Base-by-base conservation (phyloP, 2,329 filamentous ascomycete genomes). In the Penicillium sp. region DNA sequence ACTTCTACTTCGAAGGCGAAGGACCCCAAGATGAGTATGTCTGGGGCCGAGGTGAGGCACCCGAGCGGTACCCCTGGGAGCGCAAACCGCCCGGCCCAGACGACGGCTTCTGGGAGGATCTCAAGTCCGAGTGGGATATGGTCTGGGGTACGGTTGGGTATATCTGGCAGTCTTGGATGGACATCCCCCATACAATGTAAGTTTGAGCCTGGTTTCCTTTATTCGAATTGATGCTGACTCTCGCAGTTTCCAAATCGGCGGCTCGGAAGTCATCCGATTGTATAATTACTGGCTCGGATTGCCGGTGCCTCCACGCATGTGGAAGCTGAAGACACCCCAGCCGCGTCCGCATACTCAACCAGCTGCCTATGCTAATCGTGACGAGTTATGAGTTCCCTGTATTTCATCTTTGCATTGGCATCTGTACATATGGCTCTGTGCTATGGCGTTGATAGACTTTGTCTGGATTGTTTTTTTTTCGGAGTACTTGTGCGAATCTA, bases 81-180 rank as follows among this genome's bases (percentile, higher is more conserved):
- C 56, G 67, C 36, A 65, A 65, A 9, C 60, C 60, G 8, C 62
- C 68, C 7, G 59, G 69, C 4, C 64, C 74, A 0, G 68, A 80
- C 33, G 77, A 77, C 44, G 79, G 81, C 0, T 0, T 87, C 0
- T 70, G 72, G 47, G 86, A 92, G 23, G 76, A 80, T 7, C 79
- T 93, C 60, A 77, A 79, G 63, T 74, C 81, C 0, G 93, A 97
- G 74, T 73, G 88, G 31, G 72, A 76, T 5, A 76, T 86, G 16
- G 81, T 96, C 13, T 83, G 80, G 68, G 79, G 81, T 57, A 87
- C 86, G 0, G 79, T 84, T 47, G 82, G 84, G 64, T 85, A 87
- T 65, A 86, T 97, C 2, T 25, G 94, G 9, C 81, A 73, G 62
- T 83, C 84, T 58, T 99, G 91, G 90, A 53, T 86, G 6, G 76